Evolutionary conservation across 495 filamentous ascomycete genomes (phyloP), one percentile per base, ranked within the genome.

Genomic region (Hypomontagnella submonticulosa): DNA sequence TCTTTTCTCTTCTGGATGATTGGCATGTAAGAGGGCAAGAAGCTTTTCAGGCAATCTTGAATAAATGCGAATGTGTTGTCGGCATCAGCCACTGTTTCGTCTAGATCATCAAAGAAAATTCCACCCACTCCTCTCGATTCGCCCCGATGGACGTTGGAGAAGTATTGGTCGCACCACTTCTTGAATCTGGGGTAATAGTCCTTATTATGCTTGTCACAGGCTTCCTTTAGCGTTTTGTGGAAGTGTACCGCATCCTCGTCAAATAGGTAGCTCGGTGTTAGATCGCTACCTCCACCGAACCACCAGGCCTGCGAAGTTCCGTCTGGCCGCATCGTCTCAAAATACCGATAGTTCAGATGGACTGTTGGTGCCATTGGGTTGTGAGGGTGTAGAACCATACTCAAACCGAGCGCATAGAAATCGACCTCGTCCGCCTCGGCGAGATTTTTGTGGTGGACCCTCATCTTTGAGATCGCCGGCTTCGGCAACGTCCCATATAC

Each of bases 311-410:
- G 88, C 12, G 90, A 87, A 4, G 81, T 84, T 7, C 90, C 90
- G 63, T 89, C 86, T 6, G 83, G 77, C 59, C 90, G 90, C 71
- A 88, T 88, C 5, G 95, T 99, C 81, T 99, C 95, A 73, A 99
- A 99, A 80, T 99, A 99, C 3, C 95, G 86, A 82, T 99, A 99
- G 81, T 99, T 99, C 61, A 99, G 83, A 76, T 99, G 95, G 16
- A 99, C 93, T 0, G 95, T 99, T 0, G 95, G 95, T 15, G 93
- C 94, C 89, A 96, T 96, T 20, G 95, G 95, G 77, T 99, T 99
- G 33, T 85, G 79, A 5, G 95, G 95, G 75, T 98, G 95, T 18
- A 97, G 79, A 49, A 99, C 93, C 71, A 98, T 82, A 64, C 92
- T 97, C 41, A 99, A 78, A 2, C 95, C 95, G 0, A 95, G 90